phyloP scores from a whole-genome alignment of 352 stramenopile genomes.

The Phytopythium aichiense region DNA sequence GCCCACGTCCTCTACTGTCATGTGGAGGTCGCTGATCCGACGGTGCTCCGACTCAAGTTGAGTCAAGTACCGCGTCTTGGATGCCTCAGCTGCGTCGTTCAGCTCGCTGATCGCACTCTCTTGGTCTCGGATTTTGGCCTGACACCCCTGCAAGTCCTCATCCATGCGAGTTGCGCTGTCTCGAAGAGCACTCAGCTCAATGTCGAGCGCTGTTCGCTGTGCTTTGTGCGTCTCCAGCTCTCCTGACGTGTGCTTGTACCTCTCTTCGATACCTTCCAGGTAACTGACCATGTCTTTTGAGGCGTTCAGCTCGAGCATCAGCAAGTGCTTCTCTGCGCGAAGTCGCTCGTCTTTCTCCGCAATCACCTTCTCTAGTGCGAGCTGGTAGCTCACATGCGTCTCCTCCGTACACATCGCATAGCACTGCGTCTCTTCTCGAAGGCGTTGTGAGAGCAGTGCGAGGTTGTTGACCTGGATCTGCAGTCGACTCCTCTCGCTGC shows the following conservation, averaged over 20 bases:
- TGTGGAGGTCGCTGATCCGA: slow-evolving; percentile 8
- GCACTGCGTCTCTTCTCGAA: slow-evolving; percentile 34
- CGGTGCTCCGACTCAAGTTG: slow-evolving; percentile 1
- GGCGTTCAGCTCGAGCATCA: slow-evolving; percentile 38
- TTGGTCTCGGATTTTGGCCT: slow-evolving; percentile 2
- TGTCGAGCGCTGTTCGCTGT: slow-evolving; percentile 16
- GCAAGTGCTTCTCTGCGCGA: slow-evolving; percentile 36
- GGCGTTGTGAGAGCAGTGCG: slow-evolving; percentile 15
- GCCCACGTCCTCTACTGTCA: slow-evolving; percentile 14
- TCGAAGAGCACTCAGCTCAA: slow-evolving; percentile 9
- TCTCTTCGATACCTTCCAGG: slow-evolving; percentile 33
- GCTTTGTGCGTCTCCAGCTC: slow-evolving; percentile 3
- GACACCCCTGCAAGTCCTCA: slow-evolving; percentile 9
- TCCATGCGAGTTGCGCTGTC: slow-evolving; percentile 12
- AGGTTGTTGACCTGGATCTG: slow-evolving; percentile 57
- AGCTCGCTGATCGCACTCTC: not conserved
- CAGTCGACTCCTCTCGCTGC: slow-evolving; percentile 33
- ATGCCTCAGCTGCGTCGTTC: not conserved
- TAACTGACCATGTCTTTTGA: slow-evolving; percentile 36
- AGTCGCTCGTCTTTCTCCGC: slow-evolving; percentile 45
- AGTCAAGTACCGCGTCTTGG: not conserved
- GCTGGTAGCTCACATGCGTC: slow-evolving; percentile 26
- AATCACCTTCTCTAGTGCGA: slow-evolving; percentile 23
- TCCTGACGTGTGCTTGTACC: slow-evolving; percentile 14
- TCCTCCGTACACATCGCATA: slow-evolving; percentile 46